phyloP scores from a whole-genome alignment of 2,329 filamentous ascomycete genomes.

The Colletotrichum gloeosporioides region DNA sequence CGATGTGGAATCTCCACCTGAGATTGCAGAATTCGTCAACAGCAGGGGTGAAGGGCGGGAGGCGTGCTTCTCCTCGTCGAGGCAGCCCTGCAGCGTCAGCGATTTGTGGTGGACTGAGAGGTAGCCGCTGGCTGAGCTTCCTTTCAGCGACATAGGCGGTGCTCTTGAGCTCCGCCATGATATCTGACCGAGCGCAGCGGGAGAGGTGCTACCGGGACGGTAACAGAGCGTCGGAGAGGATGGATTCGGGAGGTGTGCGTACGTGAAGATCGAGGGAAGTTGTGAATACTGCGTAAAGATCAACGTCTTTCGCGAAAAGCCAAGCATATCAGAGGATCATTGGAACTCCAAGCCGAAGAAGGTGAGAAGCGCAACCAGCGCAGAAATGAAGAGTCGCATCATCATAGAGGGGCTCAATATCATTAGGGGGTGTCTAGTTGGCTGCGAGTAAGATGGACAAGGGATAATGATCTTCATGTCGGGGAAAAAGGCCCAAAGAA shows the following conservation, averaged over 20 bases:
- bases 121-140: not conserved
- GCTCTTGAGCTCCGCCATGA: slow-evolving; percentile 27
- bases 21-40: slow-evolving; percentile 22
- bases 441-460: not conserved
- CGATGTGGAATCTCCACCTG: not conserved
- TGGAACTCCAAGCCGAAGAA: not conserved
- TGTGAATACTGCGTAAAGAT: not conserved
- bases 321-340: not conserved
- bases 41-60: slow-evolving; percentile 8
- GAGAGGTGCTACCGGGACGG: not conserved
- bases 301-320: not conserved
- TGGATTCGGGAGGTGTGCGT: not conserved
- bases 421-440: not conserved
- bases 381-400: too few relatives aligned
- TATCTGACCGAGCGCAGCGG: slow-evolving; percentile 5
- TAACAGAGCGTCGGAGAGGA: not conserved
- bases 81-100: slow-evolving; percentile 14
- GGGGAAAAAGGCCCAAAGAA: not conserved
- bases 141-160: slow-evolving; percentile 25
- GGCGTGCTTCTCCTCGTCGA: slow-evolving; percentile 22
- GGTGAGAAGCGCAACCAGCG: not conserved
- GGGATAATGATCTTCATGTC: not conserved
- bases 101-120: not conserved
- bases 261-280: too few relatives aligned
- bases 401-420: not conserved